These are phyloP conservation scores for Zasmidium angulare DNA, from an alignment of 2,329 filamentous ascomycete species.

Conservation along the genomic window DNA sequence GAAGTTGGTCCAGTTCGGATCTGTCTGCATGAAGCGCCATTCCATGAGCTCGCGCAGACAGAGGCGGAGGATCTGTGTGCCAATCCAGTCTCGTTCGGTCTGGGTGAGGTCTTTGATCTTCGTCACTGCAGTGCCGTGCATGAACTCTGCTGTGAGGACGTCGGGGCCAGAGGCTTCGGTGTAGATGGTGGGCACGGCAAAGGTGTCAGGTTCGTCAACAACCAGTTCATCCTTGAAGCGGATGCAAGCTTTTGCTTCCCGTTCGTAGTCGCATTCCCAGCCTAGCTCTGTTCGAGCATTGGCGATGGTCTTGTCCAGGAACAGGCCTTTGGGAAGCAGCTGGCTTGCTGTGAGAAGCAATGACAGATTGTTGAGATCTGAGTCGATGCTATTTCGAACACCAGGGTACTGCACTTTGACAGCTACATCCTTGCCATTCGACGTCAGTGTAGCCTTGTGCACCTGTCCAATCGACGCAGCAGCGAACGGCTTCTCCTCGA, in stretches of 20 bases:
- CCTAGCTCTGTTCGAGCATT: slow-evolving; percentile 88
- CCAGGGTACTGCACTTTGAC: slow-evolving; percentile 98
- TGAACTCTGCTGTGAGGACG: slow-evolving; percentile 89
- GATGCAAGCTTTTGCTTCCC: slow-evolving; percentile 78
- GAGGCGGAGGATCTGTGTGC: slow-evolving; percentile 85
- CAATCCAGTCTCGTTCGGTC: slow-evolving; percentile 90
- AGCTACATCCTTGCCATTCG: slow-evolving; percentile 73
- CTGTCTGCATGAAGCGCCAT: slow-evolving; percentile 98
- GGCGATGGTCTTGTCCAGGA: slow-evolving; percentile 94
- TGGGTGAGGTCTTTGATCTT: slow-evolving; percentile 72
- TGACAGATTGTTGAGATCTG: slow-evolving; percentile 89
- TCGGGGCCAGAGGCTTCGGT: slow-evolving; percentile 77
- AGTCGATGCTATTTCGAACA: slow-evolving; percentile 93
- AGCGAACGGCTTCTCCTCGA: slow-evolving; percentile 89
- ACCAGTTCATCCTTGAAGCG: slow-evolving; percentile 73
- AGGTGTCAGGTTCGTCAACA: slow-evolving; percentile 69
- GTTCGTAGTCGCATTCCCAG: slow-evolving; percentile 95
- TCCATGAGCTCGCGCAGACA: slow-evolving; percentile 91
- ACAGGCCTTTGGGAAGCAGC: slow-evolving; percentile 85
- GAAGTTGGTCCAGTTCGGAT: slow-evolving; percentile 99
- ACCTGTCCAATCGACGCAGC: slow-evolving; percentile 97
- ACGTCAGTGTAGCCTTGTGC: slow-evolving; percentile 77
- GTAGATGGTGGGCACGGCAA: slow-evolving; percentile 77
- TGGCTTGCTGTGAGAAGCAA: slow-evolving; percentile 87
- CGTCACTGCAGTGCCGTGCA: slow-evolving; percentile 83